Evolutionary conservation across 2,329 filamentous ascomycete genomes (phyloP).

Genomic region (Claviceps humidiphila): DNA sequence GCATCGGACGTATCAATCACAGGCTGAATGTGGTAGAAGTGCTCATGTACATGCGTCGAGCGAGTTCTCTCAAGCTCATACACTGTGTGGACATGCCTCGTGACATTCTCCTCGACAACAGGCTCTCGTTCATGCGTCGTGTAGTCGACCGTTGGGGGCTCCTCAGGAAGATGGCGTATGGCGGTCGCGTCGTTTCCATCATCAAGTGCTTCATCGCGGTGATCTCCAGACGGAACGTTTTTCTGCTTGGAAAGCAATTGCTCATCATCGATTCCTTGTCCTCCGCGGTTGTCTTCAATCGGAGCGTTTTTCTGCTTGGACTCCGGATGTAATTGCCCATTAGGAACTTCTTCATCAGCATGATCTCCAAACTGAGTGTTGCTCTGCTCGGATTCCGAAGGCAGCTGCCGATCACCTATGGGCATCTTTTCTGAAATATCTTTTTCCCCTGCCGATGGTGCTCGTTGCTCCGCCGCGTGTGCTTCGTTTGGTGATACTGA

Average conservation of each 20-base stretch:
- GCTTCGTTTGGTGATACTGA: neutral
- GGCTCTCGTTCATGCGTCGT: neutral
- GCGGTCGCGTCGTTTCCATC: neutral
- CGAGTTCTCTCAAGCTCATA: neutral
- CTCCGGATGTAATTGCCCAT: too few species aligned
- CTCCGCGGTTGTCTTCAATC: too few species aligned
- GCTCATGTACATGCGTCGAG: conserved; percentile 4
- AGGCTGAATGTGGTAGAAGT: conserved; percentile 1
- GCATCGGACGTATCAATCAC: neutral
- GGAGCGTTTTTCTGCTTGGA: too few species aligned
- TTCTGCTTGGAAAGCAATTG: too few species aligned
- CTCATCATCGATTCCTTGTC: too few species aligned
- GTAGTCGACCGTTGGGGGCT: neutral
- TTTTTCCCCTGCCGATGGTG: neutral
- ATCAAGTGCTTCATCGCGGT: too few species aligned
- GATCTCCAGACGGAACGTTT: too few species aligned
- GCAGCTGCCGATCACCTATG: too few species aligned
- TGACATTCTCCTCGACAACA: conserved; percentile 1
- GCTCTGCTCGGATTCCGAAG: too few species aligned
- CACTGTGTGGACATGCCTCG: conserved; percentile 2
- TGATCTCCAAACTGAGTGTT: too few species aligned
- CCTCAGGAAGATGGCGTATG: neutral
- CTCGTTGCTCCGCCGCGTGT: neutral
- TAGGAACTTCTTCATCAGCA: too few species aligned
- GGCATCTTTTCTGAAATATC: neutral